A percentile compares a stretch with the other conserved stretches of the same genome.
Conservation (phyloP, 2,329 filamentous ascomycete species). For the Stagonosporopsis rhizophila region DNA sequence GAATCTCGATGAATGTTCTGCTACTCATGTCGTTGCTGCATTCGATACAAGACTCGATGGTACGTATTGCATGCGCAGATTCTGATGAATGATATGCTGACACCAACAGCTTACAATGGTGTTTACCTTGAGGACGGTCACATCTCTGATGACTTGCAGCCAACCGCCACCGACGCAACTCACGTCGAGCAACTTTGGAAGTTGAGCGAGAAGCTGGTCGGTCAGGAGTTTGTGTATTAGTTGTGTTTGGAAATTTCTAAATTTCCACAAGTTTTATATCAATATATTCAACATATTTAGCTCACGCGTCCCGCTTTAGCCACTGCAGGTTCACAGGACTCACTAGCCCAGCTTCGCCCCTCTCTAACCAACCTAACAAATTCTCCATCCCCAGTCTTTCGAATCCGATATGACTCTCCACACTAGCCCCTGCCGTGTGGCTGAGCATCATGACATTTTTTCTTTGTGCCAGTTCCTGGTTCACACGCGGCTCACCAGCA, state of each 20-base stretch:
- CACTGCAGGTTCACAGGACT: slow-evolving; percentile 70
- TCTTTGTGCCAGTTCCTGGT: slow-evolving; percentile 55
- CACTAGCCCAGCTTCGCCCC: slow-evolving; percentile 57
- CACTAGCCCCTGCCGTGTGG: slow-evolving; percentile 71
- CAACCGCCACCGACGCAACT: slow-evolving; percentile 29
- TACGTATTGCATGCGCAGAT: not conserved
- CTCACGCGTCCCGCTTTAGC: slow-evolving; percentile 43
- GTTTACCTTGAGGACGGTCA: slow-evolving; percentile 38
- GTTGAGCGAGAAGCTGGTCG: slow-evolving; percentile 43
- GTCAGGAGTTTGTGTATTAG: slow-evolving; percentile 36
- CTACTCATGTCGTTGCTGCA: slow-evolving; percentile 41
- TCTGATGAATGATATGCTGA: not conserved
- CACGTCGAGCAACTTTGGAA: slow-evolving; percentile 43
- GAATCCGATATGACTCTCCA: slow-evolving; percentile 71
- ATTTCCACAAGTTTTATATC: not conserved
- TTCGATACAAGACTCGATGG: slow-evolving; percentile 37
- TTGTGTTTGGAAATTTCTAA: not conserved
- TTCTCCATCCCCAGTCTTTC: slow-evolving; percentile 73
- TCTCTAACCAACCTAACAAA: slow-evolving; percentile 65
- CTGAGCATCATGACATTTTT: slow-evolving; percentile 66
- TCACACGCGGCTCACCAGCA: slow-evolving; percentile 64
- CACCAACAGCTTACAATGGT: slow-evolving; percentile 27
- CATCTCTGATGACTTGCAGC: slow-evolving; percentile 23
- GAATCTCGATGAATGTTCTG: slow-evolving; percentile 37
- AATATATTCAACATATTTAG: not conserved